phyloP scores from a whole-genome alignment of 2,329 filamentous ascomycete genomes.

The Cytospora leucostoma region DNA sequence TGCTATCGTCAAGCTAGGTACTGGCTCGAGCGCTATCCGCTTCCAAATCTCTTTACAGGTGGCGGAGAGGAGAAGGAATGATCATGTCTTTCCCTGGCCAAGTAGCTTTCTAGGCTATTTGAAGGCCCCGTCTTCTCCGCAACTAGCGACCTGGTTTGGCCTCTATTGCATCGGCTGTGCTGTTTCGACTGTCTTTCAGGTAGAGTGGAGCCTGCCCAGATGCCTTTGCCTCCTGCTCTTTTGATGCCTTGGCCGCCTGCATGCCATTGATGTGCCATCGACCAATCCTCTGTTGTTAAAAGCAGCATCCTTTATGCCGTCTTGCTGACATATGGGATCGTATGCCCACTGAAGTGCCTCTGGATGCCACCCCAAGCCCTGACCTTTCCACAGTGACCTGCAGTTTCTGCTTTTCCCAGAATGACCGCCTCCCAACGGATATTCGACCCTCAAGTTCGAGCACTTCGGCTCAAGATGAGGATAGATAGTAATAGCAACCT shows the following conservation, averaged over 20 bases:
- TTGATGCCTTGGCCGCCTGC: slow-evolving; percentile 22
- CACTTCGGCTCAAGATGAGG: slow-evolving; percentile 5
- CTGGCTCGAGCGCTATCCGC: slow-evolving; percentile 58
- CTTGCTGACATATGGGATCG: slow-evolving; percentile 8
- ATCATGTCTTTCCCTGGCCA: slow-evolving; percentile 19
- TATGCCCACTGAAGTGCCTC: slow-evolving; percentile 9
- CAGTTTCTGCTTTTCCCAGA: slow-evolving; percentile 13
- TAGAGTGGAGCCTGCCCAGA: slow-evolving; percentile 6
- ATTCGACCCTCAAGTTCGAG: slow-evolving; percentile 5
- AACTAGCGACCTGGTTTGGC: slow-evolving; percentile 28
- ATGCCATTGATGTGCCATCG: slow-evolving; percentile 22
- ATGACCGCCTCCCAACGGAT: slow-evolving; percentile 2
- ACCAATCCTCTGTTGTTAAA: slow-evolving; percentile 7
- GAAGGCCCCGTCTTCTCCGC: slow-evolving; percentile 36
- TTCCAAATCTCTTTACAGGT: slow-evolving; percentile 51
- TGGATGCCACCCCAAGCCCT: slow-evolving; percentile 8
- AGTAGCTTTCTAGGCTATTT: slow-evolving; percentile 40
- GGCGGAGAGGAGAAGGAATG: slow-evolving; percentile 35
- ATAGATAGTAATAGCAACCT: slow-evolving; percentile 14
- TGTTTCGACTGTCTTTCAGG: slow-evolving; percentile 31
- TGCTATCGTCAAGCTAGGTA: slow-evolving; percentile 75
- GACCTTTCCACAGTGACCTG: slow-evolving; percentile 3
- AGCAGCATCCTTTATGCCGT: slow-evolving; percentile 8
- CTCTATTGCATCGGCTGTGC: slow-evolving; percentile 33
- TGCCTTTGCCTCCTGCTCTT: slow-evolving; percentile 18